Base-by-base conservation (phyloP, 257 asterid species). In the Solanum virginianum region DNA sequence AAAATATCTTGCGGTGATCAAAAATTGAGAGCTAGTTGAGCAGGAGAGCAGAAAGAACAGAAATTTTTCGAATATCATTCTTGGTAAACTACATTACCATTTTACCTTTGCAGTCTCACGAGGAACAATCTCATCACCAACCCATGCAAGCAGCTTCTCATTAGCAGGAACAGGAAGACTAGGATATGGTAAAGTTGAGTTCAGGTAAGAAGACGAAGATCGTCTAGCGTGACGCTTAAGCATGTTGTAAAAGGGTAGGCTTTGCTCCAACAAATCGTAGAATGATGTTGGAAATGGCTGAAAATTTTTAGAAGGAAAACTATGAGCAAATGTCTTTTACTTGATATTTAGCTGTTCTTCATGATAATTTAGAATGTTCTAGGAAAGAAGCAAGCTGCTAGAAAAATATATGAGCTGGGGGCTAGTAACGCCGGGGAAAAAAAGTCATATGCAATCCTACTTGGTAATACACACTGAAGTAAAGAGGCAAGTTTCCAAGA, bases 81-180 rank as follows among this genome's bases (percentile, higher is more conserved):
- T 83, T 22, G 18, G 63, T 2, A 3, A 32, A 83, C 70, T 20
- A 32, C 1, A 4, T 49, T 43, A 83, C 57, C 22, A 15, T 15
- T 68, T 41, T 90, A 96, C 99, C 94, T 92, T 93, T 20, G 99
- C 99, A 92, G 89, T 92, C 86, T 94, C 97, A 89, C 99, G 98
- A 84, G 98, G 97, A 89, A 94, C 75, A 87, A 96, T 88, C 90
- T 91, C 93, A 87, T 92, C 92, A 77, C 95, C 98, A 86, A 96
- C 99, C 99, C 98, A 96, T 83, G 89, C 94, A 87, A 96, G 93
- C 89, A 96, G 91, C 90, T 94, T 94, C 84, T 90, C 97, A 85
- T 96, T 96, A 82, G 92, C 91, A 74, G 97, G 92, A 88, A 91
- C 92, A 22, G 98, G 98, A 87, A 94, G 91, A 63, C 39, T 80